A percentile compares a stretch with the other conserved stretches of the same genome.
Conservation (phyloP, 495 filamentous ascomycete species). For the Lineolata rhizophorae region DNA sequence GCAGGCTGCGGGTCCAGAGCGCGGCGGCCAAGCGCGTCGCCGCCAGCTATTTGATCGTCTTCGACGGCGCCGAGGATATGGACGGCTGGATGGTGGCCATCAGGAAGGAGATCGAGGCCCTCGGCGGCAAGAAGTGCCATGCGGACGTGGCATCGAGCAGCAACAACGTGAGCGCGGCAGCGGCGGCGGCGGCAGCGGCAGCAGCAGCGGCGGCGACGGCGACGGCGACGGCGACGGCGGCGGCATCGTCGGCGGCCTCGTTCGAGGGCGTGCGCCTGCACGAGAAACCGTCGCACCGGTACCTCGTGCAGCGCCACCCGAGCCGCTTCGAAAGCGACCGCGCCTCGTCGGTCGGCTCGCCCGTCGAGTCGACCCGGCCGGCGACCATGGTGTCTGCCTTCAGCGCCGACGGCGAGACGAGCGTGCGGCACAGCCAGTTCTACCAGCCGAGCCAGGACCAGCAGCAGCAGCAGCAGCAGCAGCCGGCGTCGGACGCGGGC, state of each 20-base stretch:
- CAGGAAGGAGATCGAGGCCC: slow-evolving; percentile 20
- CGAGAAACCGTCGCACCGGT: background rate
- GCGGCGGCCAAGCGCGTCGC: slow-evolving; percentile 33
- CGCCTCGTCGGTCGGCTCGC: background rate
- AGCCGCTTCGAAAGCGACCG: background rate
- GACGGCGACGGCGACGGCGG: background rate
- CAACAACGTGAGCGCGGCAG: background rate
- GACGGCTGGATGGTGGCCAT: slow-evolving; percentile 49
- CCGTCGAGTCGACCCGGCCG: background rate
- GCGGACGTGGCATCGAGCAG: background rate
- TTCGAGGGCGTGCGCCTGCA: background rate
- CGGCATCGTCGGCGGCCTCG: background rate
- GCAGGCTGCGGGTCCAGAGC: slow-evolving; percentile 43
- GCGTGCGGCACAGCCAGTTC: background rate
- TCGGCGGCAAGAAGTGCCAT: slow-evolving; percentile 7
- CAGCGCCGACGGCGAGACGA: background rate
- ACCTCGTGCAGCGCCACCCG: too few relatives aligned
- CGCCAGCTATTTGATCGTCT: slow-evolving; percentile 54
- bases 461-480: background rate
- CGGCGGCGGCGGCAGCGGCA: background rate
- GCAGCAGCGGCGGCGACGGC: background rate
- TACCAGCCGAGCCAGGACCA: background rate
- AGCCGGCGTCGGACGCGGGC: background rate
- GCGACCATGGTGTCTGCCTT: background rate
- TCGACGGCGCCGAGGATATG: slow-evolving; percentile 66